Percentiles rank a stretch among this genome's conserved stretches.
Evolutionary conservation across 83 land plant genomes (phyloP).

Genomic region (Thuja plicata): DNA sequence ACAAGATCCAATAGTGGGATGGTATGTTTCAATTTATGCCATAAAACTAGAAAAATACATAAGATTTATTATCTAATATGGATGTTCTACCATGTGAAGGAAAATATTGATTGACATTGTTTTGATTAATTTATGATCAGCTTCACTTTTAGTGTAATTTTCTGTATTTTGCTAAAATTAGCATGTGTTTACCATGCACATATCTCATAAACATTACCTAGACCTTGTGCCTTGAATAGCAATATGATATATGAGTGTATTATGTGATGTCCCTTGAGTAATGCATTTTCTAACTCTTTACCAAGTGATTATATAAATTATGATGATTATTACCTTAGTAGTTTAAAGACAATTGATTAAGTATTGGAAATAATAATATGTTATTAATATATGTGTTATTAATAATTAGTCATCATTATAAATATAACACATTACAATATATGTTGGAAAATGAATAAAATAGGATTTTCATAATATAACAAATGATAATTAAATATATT

Average conservation of each 20-base stretch:
- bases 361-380: too few relatives aligned
- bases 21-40: not conserved
- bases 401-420: too few relatives aligned
- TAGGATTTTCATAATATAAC: too few relatives aligned
- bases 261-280: too few relatives aligned
- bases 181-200: not conserved
- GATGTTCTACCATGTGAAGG: not conserved
- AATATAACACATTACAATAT: too few relatives aligned
- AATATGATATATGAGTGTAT: not conserved
- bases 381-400: too few relatives aligned
- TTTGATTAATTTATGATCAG: not conserved
- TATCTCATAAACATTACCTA: not conserved
- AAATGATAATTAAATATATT: too few relatives aligned
- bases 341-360: too few relatives aligned
- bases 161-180: not conserved
- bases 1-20: not conserved
- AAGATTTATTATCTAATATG: not conserved
- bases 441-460: too few relatives aligned
- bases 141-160: not conserved
- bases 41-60: not conserved
- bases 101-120: not conserved
- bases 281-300: too few relatives aligned
- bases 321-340: too few relatives aligned
- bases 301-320: too few relatives aligned
- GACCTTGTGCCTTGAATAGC: not conserved